Conservation (phyloP, 2,329 filamentous ascomycete genomes). For the Lasiodiplodia gonubiensis region DNA sequence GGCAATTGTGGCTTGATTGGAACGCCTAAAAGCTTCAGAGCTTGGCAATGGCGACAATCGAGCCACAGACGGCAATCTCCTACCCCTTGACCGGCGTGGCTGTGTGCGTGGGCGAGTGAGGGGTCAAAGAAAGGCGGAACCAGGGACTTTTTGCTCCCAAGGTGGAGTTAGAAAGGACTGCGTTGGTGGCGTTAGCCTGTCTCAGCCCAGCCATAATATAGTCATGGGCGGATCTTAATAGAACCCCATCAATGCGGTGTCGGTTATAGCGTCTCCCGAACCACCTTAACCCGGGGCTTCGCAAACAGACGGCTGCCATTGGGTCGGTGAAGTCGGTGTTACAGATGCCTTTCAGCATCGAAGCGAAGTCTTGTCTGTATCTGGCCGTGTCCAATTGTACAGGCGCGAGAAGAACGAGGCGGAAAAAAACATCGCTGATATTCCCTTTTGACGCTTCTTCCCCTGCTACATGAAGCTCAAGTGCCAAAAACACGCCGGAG, state of each 20-base stretch:
- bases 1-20: slow-evolving; percentile 1
- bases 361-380: not conserved
- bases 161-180: slow-evolving; percentile 9
- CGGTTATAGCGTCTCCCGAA: slow-evolving; percentile 4
- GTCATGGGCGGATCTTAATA: slow-evolving; percentile 9
- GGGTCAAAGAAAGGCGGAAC: not conserved
- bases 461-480: not conserved
- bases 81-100: not conserved
- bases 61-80: not conserved
- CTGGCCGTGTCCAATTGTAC: not conserved
- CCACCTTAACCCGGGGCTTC: not conserved
- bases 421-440: slow-evolving; percentile 19
- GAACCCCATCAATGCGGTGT: slow-evolving; percentile 19
- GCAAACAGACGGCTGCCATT: not conserved
- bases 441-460: slow-evolving; percentile 9
- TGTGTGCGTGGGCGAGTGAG: not conserved
- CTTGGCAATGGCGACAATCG: not conserved
- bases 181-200: slow-evolving; percentile 22
- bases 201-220: slow-evolving; percentile 22
- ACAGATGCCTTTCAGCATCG: not conserved
- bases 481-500: slow-evolving; percentile 20
- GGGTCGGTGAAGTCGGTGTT: not conserved
- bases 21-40: not conserved
- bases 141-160: not conserved
- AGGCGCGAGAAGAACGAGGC: not conserved